Base-by-base conservation (phyloP, 2,329 filamentous ascomycete genomes). In the Ceratocystis cacaofunesta region DNA sequence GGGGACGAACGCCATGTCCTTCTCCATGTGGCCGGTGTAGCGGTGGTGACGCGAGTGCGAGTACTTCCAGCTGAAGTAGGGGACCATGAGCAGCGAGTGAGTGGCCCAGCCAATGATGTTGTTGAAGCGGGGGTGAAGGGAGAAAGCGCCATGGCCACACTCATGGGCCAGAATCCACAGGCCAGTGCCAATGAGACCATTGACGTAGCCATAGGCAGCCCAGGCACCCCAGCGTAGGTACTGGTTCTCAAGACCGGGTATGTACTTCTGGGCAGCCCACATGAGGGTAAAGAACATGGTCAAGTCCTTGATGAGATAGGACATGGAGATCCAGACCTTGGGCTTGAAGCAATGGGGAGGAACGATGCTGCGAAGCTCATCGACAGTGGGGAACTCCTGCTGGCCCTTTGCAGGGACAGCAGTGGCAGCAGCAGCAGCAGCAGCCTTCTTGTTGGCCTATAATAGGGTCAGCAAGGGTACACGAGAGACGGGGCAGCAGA, bases 31-130 rank as follows among this genome's bases (percentile, higher is more conserved):
- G 69, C 84, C 84, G 57, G 83, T 84, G 74, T 82, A 86, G 69
- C 81, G 82, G 76, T 90, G 87, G 74, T 89, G 87, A 62, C 85
- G 81, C 67, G 81, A 80, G 74, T 90, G 87, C 41, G 82, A 85
- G 72, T 84, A 84, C 75, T 87, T 85, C 86, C 86, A 89, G 61
- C 82, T 84, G 76, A 88, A 88, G 76, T 85, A 90, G 2, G 87
- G 87, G 1, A 87, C 85, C 68, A 86, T 73, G 48, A 89, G 78
- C 67, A 80, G 77, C 5, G 83, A 86, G 78, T 89, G 86, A n/a
- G 84, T 74, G 61, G 80, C 72, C 77, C 85, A 86, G 67, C 86
- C 86, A 65, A 85, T 76, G 17, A 79, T 72, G 71, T 86, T 80
- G 73, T 88, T 88, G 69, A 87, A 71, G 41, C 70, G 72, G 61